Percentiles rank a stretch among this genome's conserved stretches.
These are phyloP conservation scores for Staphylotrichum longicolle DNA, from an alignment of 495 filamentous ascomycete species.

Conservation along the genomic window DNA sequence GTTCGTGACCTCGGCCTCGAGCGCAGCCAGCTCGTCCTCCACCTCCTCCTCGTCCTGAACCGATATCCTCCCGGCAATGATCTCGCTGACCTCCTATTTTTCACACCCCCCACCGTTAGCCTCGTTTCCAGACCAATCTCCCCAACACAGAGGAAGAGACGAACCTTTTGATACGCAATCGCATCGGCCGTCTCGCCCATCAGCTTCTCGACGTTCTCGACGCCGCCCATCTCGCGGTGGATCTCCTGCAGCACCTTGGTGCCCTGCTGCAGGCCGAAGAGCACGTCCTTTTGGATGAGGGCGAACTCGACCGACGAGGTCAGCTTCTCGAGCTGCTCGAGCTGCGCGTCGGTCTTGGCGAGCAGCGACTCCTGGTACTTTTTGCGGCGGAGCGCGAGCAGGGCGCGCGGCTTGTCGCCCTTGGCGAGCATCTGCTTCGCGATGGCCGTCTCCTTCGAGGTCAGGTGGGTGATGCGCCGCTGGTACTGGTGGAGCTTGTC, in stretches of 20 bases:
- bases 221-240: constrained; percentile 90
- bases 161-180: constrained; percentile 78
- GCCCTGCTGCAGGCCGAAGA: constrained; percentile 90
- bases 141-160: constrained; percentile 22
- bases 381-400: constrained; percentile 87
- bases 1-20: constrained; percentile 62
- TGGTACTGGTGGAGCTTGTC: constrained; percentile 96
- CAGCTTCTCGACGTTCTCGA: constrained; percentile 88
- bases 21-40: constrained; percentile 83
- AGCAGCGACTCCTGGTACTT: constrained; percentile 96
- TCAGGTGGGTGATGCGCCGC: constrained; percentile 78
- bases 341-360: constrained; percentile 83
- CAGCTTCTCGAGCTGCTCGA: constrained; percentile 82
- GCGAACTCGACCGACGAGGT: constrained; percentile 87
- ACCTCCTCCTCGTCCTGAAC: constrained; percentile 97
- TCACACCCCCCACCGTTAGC: background rate
- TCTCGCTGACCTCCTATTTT: constrained; percentile 78
- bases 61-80: constrained; percentile 80
- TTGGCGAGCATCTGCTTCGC: constrained; percentile 75
- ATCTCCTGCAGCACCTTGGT: constrained; percentile 87
- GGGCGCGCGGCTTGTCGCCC: constrained; percentile 73
- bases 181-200: constrained; percentile 91
- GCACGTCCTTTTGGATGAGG: constrained; percentile 89
- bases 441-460: constrained; percentile 75
- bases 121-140: background rate